Evolutionary conservation across 805 yeast genomes (phyloP), one percentile per base, ranked within the genome.

Genomic region (Maudiozyma barnettii): DNA sequence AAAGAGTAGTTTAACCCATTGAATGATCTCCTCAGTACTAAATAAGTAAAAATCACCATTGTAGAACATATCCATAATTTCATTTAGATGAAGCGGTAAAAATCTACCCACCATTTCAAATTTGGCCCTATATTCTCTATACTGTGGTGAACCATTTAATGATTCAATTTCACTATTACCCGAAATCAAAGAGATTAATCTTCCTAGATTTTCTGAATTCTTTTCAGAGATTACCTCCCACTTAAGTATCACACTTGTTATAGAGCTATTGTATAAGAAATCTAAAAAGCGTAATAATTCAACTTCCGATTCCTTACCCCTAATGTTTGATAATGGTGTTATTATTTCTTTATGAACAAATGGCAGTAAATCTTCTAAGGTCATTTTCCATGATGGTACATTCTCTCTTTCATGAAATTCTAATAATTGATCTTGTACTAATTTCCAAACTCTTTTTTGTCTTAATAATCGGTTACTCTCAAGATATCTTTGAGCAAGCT

Each of bases 1-100:
- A 52, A 69, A 69, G n/a, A 70, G 49, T 45, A 66, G 52, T 36
- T 57, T 57, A n/a, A 70, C 53, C 65, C 71, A 60, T 31, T 58
- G 55, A 13, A 69, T 55, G 5, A 70, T 49, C 48, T 70, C 73
- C 1, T 59, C 58, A 0, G 74, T 70, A 2, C 57, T 46, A 45
- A 69, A 63, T 42, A 69, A 60, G 46, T 56, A 70, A 40, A 70
- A 67, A 45, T 68, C 74, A 19, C 71, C 74, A 45, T 64, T 60
- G 41, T 68, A 68, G 40, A 70, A 70, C 59, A 62, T 54, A 9
- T 65, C 64, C 70, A 69, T 65, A 23, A 70, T 69, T 5, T 70
- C 71, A 38, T 62, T 64, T 49, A 70, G 46, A 51, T 70, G 82
- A 66, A 57, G 49, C 12, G 63, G 59, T 35, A 63, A 45, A 4